Evolutionary conservation across 768 basidiomycete genomes (phyloP).

Genomic region (Ramaria sp.): DNA sequence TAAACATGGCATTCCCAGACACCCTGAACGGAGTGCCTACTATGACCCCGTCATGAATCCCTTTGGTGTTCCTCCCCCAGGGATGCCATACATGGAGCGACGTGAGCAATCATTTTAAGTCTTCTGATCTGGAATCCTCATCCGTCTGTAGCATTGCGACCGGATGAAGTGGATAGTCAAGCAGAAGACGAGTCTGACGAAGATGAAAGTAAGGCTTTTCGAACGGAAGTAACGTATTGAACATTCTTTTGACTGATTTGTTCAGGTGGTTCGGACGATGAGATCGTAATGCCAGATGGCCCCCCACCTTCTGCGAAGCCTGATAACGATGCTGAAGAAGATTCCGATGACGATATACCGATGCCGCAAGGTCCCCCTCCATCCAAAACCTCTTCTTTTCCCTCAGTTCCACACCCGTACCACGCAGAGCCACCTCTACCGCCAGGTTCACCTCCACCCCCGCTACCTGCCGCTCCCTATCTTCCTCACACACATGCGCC

Average conservation of each 20-base stretch:
- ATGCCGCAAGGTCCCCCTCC: conserved; percentile 81
- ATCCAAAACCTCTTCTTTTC: conserved; percentile 4
- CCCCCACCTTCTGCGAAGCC: conserved; percentile 34
- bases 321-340: conserved; percentile 29
- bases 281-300: conserved; percentile 54
- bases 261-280: conserved; percentile 35
- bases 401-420: not conserved
- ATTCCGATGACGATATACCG: conserved; percentile 74
- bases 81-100: conserved; percentile 90
- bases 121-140: not conserved
- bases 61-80: conserved; percentile 86
- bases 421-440: conserved; percentile 7
- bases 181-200: conserved; percentile 38
- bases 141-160: conserved; percentile 36
- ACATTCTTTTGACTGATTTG: not conserved
- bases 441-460: conserved; percentile 6
- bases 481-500: conserved; percentile 15
- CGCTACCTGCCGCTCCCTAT: conserved; percentile 18
- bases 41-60: conserved; percentile 93
- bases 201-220: conserved; percentile 15
- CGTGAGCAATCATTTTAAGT: conserved; percentile 38
- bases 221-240: not conserved
- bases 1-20: conserved; percentile 74
- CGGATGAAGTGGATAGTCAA: conserved; percentile 54
- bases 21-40: conserved; percentile 88